A percentile compares a stretch with the other conserved stretches of the same genome.
phyloP scores from a whole-genome alignment of 352 stramenopile species.

The Globisporangium canariense region DNA sequence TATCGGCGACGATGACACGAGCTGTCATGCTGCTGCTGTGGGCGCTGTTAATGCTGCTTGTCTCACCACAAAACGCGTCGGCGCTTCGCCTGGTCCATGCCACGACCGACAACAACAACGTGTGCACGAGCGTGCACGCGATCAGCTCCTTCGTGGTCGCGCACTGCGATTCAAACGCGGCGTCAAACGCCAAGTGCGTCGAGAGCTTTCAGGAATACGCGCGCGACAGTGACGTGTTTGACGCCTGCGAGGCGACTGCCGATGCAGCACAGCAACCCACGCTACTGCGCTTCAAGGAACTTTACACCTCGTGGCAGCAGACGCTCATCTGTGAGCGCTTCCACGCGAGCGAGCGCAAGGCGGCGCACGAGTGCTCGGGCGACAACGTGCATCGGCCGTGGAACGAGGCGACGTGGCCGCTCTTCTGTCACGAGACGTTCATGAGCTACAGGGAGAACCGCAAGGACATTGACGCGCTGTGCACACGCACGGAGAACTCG shows the following conservation, averaged over 20 bases:
- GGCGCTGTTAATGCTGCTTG: neutral
- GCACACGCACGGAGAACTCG: conserved; percentile 35
- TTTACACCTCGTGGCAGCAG: conserved; percentile 50
- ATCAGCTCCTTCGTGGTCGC: conserved; percentile 42
- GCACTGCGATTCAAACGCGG: conserved; percentile 26
- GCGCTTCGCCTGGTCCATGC: neutral
- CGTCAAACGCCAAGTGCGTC: conserved; percentile 27
- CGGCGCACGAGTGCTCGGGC: conserved; percentile 40
- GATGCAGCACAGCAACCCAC: neutral
- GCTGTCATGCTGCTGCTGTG: neutral
- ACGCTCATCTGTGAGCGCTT: conserved; percentile 45
- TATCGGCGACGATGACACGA: neutral
- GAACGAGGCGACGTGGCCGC: conserved; percentile 41
- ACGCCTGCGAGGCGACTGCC: conserved; percentile 29
- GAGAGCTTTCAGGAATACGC: conserved; percentile 56
- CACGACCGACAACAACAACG: neutral
- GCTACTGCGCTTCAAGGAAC: conserved; percentile 28
- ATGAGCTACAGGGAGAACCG: conserved; percentile 42
- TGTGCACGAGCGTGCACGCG: conserved; percentile 36
- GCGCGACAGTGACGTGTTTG: conserved; percentile 33
- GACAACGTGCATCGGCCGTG: conserved; percentile 37
- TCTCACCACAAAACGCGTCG: neutral
- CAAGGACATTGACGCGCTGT: conserved; percentile 43
- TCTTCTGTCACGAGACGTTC: conserved; percentile 63
- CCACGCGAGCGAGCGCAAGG: conserved; percentile 43